Evolutionary conservation across 1,139 yeast species (phyloP).

Genomic region (Ashbya aceris): DNA sequence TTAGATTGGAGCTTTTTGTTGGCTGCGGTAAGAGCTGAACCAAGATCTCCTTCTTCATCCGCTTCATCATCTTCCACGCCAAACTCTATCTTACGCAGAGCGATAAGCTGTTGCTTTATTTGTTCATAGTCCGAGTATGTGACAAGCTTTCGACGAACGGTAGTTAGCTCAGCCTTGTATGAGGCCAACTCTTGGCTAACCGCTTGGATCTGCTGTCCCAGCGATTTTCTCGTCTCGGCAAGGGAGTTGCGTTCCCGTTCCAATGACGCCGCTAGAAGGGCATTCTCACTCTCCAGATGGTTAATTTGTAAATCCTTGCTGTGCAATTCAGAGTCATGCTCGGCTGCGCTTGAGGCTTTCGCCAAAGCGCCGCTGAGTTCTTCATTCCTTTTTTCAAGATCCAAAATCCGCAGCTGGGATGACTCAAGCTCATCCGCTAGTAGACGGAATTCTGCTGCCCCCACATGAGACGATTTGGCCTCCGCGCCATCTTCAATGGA

Average conservation of each 20-base stretch:
- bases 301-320: constrained; percentile 37
- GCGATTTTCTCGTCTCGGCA: constrained; percentile 31
- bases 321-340: constrained; percentile 27
- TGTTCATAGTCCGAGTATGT: constrained; percentile 62
- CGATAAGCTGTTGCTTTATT: constrained; percentile 60
- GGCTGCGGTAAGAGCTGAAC: constrained; percentile 33
- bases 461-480: constrained; percentile 5
- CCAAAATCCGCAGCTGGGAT: constrained; percentile 57
- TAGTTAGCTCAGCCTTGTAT: constrained; percentile 42
- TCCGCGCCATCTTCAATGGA: constrained; percentile 13
- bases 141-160: constrained; percentile 39
- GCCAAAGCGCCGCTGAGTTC: constrained; percentile 60
- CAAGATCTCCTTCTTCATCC: constrained; percentile 34
- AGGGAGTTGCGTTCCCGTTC: constrained; percentile 36
- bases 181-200: constrained; percentile 40
- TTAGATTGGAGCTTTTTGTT: constrained; percentile 36
- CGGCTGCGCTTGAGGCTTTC: constrained; percentile 28
- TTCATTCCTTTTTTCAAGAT: constrained; percentile 71
- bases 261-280: constrained; percentile 51
- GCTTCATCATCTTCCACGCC: constrained; percentile 35
- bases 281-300: constrained; percentile 61
- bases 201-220: constrained; percentile 33
- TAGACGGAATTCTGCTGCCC: constrained; percentile 41
- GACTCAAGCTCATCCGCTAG: constrained; percentile 67
- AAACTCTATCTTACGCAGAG: constrained; percentile 68